Base-by-base conservation (phyloP, 1,284 basidiomycete species). In the Sporisorium graminicola region DNA sequence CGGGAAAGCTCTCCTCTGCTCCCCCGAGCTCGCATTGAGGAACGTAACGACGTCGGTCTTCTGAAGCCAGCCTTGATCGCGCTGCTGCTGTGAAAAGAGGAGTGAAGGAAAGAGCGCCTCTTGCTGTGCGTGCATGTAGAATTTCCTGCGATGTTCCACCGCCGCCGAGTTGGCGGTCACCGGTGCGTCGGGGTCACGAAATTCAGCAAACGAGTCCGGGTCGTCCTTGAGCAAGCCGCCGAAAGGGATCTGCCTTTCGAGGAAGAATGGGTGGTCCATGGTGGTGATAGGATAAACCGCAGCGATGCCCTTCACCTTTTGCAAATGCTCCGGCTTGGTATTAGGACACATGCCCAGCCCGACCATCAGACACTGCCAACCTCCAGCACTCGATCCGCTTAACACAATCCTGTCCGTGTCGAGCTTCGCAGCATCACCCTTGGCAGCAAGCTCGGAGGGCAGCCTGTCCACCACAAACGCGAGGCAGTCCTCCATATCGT, bases 111-210 rank as follows among this genome's bases (percentile, higher is more conserved):
- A 77, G 27, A 76, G 60, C 2, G 60, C 77, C 8, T 74, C 69
- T 27, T 74, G 70, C 44, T 79, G 77, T 3, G 77, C 74, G 35
- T 74, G 74, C 67, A 72, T 68, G 70, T 79, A 79, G 64, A 79
- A 72, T 33, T 63, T 62, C 31, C 49, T 65, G 40, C 77, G 56
- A 40, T 72, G 63, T 42, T 58, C 61, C 18, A 74, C 58, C 0
- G 53, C 50, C 3, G 54, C 62, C 12, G 74, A 51, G 54, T 79
- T 73, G 20, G 74, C 61, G 0, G 61, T 64, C 4, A 72, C 77
- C 0, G 64, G 58, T 1, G 74, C 58, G 22, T 63, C 24, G n/a
- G 77, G 74, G 29, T 77, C 58, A 14, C 72, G 46, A 33, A 66
- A 79, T 9, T 66, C 66, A 16, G 63, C 65, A 31, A 71, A 79